These are phyloP conservation scores for Populus hybrid DNA, from an alignment of 441 rosid species.

Conservation along the genomic window DNA sequence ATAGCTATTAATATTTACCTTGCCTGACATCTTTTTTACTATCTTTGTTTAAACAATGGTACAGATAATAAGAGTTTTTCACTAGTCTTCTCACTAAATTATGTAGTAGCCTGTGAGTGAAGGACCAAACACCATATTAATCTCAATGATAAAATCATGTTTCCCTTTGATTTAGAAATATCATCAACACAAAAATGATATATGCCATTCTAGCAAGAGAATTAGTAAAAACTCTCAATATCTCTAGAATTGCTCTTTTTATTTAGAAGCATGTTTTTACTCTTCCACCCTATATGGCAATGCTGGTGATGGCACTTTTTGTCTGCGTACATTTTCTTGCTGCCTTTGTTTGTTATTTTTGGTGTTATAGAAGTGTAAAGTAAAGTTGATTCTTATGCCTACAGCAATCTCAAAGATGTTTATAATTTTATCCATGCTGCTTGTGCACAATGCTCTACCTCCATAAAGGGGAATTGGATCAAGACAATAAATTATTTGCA, in stretches of 20 bases:
- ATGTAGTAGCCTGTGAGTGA: not conserved
- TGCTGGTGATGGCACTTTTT: not conserved
- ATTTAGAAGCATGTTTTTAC: not conserved
- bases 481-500: not conserved
- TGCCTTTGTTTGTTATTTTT: not conserved
- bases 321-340: not conserved
- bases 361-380: not conserved
- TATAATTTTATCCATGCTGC: not conserved
- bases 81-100: not conserved
- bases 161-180: not conserved
- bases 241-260: not conserved
- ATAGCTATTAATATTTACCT: constrained; percentile 23
- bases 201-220: not conserved
- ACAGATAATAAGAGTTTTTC: not conserved
- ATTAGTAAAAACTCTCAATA: not conserved
- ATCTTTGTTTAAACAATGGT: not conserved
- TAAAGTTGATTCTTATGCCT: not conserved
- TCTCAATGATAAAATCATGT: not conserved
- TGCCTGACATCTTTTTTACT: constrained; percentile 13
- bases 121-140: not conserved
- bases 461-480: not conserved
- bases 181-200: not conserved
- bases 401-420: not conserved
- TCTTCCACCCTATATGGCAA: not conserved
- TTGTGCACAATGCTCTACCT: not conserved